Evolutionary conservation across 2,329 filamentous ascomycete genomes (phyloP), one percentile per base, ranked within the genome.

Genomic region (Plenodomus biglobosus): DNA sequence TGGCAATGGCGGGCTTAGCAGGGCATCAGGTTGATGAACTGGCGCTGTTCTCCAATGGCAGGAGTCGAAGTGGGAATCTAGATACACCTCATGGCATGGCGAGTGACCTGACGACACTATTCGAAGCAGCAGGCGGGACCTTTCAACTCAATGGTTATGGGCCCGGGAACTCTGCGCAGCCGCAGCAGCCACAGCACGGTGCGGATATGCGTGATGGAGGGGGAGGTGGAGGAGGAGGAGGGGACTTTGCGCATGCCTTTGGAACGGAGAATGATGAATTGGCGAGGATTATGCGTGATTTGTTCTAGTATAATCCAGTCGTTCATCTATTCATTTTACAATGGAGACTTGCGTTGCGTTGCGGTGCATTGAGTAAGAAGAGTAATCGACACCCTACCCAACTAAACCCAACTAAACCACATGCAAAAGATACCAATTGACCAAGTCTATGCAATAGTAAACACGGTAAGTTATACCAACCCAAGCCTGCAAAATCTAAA

Each of bases 1-100:
- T 85, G 4, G 83, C 83, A 8, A 85, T 86, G 84, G 83, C 83
- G 8, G 83, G 82, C 1, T 72, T 86, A 16, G 83, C 83, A 2
- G 83, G 83, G 5, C 82, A 85, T 61, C 77, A 78, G 21, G 80
- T 85, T 15, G 81, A 85, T 48, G 79, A 82, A 47, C 68, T 82
- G 49, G 75, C 79, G 0, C 63, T 82, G 18, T 83, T 78, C 39
- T 61, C 63, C 7, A 69, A 66, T 27, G 66, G 73, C 34, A 56
- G 61, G 15, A 71, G 68, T 50, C 70, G 71, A 10, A 46, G 44
- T 10, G 13, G 27, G 27, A 52, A 54, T 4, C 45, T 69, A 11
- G 79, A 78, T 19, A 80, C 76, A 34, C 82, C 83, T 41, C 81
- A 85, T 57, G 79, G 79, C 8, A 78, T 85, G 63, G 83, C 84